Percentiles rank a stretch among this genome's conserved stretches.
These are phyloP conservation scores for Citrus maxima DNA, from an alignment of 345 rosid genomes.

Conservation along the genomic window DNA sequence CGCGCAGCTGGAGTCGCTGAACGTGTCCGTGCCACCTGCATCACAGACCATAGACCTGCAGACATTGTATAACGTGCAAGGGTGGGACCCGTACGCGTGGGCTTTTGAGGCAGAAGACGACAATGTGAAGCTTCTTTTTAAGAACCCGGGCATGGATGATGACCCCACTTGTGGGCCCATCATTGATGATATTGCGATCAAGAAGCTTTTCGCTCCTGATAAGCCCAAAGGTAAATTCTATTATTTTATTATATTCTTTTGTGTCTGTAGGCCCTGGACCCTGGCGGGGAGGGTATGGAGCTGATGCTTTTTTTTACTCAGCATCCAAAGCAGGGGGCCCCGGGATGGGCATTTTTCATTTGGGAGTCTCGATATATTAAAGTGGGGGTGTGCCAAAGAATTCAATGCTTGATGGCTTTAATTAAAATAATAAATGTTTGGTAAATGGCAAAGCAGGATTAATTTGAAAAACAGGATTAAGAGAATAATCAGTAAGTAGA, in stretches of 20 bases:
- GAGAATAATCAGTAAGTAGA: neutral
- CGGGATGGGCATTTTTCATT: neutral
- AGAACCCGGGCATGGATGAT: slow-evolving; percentile 95
- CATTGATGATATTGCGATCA: slow-evolving; percentile 80
- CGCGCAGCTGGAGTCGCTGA: slow-evolving; percentile 88
- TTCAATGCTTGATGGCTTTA: neutral
- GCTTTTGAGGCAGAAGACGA: slow-evolving; percentile 81
- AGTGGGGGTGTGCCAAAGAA: neutral
- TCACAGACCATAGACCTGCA: slow-evolving; percentile 86
- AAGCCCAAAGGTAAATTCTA: slow-evolving; percentile 56
- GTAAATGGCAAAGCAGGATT: neutral
- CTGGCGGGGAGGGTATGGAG: neutral
- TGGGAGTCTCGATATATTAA: neutral
- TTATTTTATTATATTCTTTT: neutral
- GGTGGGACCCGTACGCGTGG: slow-evolving; percentile 97
- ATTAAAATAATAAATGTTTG: too few relatives aligned
- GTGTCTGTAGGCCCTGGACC: neutral
- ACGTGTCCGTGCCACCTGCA: slow-evolving; percentile 79
- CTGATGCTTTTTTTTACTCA: neutral
- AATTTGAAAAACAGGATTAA: neutral
- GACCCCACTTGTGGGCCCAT: slow-evolving; percentile 99
- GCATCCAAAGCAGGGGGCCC: neutral
- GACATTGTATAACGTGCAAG: slow-evolving; percentile 88
- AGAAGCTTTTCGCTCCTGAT: slow-evolving; percentile 82
- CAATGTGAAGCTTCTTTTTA: slow-evolving; percentile 47